These are phyloP conservation scores for Bothriochloa decipiens DNA, from an alignment of 176 grass and related monocot species.

Conservation along the genomic window DNA sequence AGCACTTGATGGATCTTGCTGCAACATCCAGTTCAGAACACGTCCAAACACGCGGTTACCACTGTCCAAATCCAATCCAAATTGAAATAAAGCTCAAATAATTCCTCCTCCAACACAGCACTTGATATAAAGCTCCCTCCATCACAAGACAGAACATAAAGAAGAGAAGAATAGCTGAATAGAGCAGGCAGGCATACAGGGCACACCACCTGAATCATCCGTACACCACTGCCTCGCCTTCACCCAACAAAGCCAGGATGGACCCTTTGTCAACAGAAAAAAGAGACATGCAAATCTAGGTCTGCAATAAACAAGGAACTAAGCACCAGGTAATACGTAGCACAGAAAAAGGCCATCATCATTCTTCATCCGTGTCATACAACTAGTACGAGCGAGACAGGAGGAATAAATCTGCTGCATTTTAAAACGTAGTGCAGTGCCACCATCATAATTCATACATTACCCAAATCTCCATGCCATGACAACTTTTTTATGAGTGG, in stretches of 20 bases:
- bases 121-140: background rate
- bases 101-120: background rate
- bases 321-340: conserved; percentile 23
- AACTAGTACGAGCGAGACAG: background rate
- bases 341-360: conserved; percentile 6
- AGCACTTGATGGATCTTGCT: background rate
- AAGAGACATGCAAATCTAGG: background rate
- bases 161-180: too few species aligned
- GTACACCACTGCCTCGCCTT: conserved; percentile 26
- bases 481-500: background rate
- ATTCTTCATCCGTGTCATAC: background rate
- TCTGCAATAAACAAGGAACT: background rate
- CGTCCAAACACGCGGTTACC: background rate
- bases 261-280: too few species aligned
- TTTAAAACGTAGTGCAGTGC: background rate
- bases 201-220: conserved; percentile 26
- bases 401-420: conserved; percentile 22
- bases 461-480: background rate
- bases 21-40: too few species aligned
- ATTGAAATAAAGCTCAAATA: background rate
- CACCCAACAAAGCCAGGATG: conserved; percentile 7
- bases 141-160: background rate
- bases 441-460: background rate
- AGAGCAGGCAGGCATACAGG: background rate
- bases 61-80: background rate